Evolutionary conservation across 1,284 basidiomycete species (phyloP).

Genomic region (Fomitiporia mediterranea): DNA sequence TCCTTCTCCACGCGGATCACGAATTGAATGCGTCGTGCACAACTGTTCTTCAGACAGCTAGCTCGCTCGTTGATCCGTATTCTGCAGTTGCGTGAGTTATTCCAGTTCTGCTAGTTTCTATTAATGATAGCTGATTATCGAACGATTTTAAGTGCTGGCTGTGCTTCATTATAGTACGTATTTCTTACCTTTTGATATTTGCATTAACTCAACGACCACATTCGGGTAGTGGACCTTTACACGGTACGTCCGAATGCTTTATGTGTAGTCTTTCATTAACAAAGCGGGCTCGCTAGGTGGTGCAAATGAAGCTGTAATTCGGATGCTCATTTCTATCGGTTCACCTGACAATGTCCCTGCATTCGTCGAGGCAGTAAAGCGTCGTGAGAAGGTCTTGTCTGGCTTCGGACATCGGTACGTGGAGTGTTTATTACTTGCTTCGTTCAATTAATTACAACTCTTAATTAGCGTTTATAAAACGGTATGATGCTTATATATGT

Average conservation of each 20-base stretch:
- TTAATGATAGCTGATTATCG: constrained; percentile 10
- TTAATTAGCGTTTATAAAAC: constrained; percentile 69
- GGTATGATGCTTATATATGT: constrained; percentile 38
- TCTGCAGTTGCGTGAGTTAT: constrained; percentile 68
- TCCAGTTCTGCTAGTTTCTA: background rate
- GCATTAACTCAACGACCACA: background rate
- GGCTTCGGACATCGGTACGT: constrained; percentile 80
- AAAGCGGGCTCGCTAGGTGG: constrained; percentile 44
- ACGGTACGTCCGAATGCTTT: constrained; percentile 40
- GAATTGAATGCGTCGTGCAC: constrained; percentile 83
- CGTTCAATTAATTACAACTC: constrained; percentile 1
- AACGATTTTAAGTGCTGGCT: constrained; percentile 54
- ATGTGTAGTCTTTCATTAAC: constrained; percentile 4
- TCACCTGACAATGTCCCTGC: constrained; percentile 79
- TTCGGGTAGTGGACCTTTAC: constrained; percentile 65
- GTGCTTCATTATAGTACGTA: constrained; percentile 80
- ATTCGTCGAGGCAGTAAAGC: constrained; percentile 81
- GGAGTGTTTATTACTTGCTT: background rate
- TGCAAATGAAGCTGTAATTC: constrained; percentile 85
- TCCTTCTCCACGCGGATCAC: constrained; percentile 85
- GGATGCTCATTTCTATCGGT: constrained; percentile 85
- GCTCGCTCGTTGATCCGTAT: constrained; percentile 83
- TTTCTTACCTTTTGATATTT: constrained; percentile 16
- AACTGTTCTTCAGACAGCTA: constrained; percentile 81
- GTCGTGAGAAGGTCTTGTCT: constrained; percentile 78